Evolutionary conservation across 2,329 filamentous ascomycete genomes (phyloP), one percentile per base, ranked within the genome.

Genomic region (Hypoxylon sp.): DNA sequence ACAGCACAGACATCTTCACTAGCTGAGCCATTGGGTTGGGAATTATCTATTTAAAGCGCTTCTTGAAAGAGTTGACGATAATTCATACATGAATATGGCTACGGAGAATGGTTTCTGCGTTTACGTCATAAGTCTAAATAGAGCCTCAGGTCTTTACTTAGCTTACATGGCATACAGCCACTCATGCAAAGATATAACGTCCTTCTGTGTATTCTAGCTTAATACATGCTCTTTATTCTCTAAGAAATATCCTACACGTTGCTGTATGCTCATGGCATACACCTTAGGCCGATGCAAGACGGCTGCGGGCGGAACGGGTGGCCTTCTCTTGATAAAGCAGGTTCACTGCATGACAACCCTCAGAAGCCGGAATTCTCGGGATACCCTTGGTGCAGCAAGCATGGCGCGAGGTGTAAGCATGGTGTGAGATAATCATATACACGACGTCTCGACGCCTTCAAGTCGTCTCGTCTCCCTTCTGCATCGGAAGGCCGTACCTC

Each of bases 361-460:
- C 37, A 17, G 17, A 26, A 35, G 41, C 31, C 55, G 58, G 54
- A 48, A 58, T 53, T 55, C 42, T 52, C n/a, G 33, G 33, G 43
- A 47, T 58, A 57, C 53, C 54, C 58, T 60, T 48, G 33, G 29
- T 61, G 54, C 51, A 58, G 48, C 50, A 52, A 48, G 9, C n/a
- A 18, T 13, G n/a, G 10, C 9, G 9, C 18, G 9, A 29, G 27
- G 8, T 29, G 13, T 9, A 15, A 35, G 31, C 31, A 35, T 35
- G 31, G n/a, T 23, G 43, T 37, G 21, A 15, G 13, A 45, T 45
- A n/a, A 43, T 11, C 20, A 37, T 33, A 18, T 40, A 13, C 31
- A 29, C 29, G 41, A 18, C 35, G n/a, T n/a, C 23, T 46, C 26
- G 35, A 57, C 29, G 29, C 40, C 48, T 51, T 15, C 15, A 42